Conservation (phyloP, 208 protist species). For the Acanthamoeba royreba region DNA sequence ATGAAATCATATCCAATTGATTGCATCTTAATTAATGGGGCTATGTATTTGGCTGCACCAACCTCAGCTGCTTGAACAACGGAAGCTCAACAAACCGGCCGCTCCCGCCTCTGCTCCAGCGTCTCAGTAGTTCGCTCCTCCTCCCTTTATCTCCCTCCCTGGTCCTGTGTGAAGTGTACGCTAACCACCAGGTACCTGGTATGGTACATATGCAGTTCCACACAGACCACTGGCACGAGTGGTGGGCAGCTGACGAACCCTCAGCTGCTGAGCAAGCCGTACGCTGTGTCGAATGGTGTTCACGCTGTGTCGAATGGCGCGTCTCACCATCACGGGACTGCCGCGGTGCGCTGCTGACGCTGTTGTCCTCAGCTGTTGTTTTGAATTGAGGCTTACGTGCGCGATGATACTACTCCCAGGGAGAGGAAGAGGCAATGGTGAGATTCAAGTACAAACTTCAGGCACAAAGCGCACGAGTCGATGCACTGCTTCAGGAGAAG, state of each 20-base stretch:
- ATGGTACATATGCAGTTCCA: neutral
- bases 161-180: neutral
- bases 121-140: neutral
- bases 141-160: neutral
- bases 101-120: neutral
- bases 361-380: too few relatives aligned
- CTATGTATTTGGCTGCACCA: neutral
- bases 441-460: neutral
- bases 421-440: neutral
- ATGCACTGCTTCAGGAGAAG: neutral
- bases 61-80: neutral
- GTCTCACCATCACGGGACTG: neutral
- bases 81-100: neutral
- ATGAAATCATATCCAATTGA: neutral
- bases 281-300: neutral
- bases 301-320: neutral
- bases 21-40: neutral
- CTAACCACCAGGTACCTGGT: neutral
- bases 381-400: neutral
- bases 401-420: neutral
- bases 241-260: neutral
- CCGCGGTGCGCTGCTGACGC: too few relatives aligned
- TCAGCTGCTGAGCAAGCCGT: neutral
- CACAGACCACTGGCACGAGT: neutral
- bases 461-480: neutral